These are phyloP conservation scores for Dicorynia guianensis DNA, from an alignment of 306 rosid species.

Conservation along the genomic window DNA sequence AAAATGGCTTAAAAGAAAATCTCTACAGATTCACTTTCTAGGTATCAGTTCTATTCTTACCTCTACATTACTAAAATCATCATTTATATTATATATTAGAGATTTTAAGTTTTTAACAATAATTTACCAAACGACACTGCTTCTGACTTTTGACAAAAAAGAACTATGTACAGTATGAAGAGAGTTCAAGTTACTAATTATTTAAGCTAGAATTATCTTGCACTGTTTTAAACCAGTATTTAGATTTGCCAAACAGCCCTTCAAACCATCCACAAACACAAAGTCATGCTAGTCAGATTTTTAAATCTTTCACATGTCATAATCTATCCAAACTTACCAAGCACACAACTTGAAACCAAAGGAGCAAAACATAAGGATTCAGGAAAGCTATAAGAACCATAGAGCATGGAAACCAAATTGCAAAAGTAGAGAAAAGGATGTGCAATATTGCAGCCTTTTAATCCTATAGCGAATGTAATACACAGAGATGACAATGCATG, in stretches of 20 bases:
- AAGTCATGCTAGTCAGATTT: neutral
- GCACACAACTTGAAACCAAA: too few species aligned
- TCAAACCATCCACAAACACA: neutral
- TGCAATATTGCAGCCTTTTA: constrained; percentile 5
- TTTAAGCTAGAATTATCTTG: neutral
- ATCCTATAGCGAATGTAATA: constrained; percentile 23
- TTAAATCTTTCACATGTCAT: neutral
- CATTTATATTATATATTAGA: neutral
- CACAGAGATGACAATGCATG: constrained; percentile 23
- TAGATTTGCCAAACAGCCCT: neutral
- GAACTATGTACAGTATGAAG: neutral
- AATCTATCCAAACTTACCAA: neutral
- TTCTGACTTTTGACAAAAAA: neutral
- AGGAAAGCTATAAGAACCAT: neutral
- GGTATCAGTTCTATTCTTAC: neutral
- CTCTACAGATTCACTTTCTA: too few species aligned
- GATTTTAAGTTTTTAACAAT: too few species aligned
- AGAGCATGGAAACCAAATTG: constrained; percentile 9
- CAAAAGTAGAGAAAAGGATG: neutral
- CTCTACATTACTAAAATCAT: neutral
- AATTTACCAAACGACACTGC: neutral
- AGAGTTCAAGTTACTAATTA: constrained; percentile 4
- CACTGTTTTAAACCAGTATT: constrained; percentile 9
- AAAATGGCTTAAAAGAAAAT: too few species aligned
- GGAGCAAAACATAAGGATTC: neutral